These are phyloP conservation scores for Phytophthora fragariae DNA, from an alignment of 352 stramenopile genomes.

Conservation along the genomic window DNA sequence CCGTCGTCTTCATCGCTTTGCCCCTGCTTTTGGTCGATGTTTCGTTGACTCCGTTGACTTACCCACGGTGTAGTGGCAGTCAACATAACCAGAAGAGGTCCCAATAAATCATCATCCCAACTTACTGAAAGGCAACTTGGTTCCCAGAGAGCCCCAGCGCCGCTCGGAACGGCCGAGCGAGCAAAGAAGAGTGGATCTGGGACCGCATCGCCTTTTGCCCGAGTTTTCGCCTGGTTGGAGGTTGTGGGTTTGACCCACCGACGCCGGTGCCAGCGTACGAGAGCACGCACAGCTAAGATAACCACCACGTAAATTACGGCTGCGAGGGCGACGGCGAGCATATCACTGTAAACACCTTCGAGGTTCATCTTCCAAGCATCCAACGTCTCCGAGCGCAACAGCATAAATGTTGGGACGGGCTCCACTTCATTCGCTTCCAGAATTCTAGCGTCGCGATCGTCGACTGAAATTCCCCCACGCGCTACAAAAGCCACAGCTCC, in stretches of 20 bases:
- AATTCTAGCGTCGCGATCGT: conserved; percentile 52
- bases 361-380: conserved; percentile 72
- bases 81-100: conserved; percentile 40
- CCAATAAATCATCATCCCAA: conserved; percentile 59
- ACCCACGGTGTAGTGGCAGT: conserved; percentile 18
- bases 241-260: conserved; percentile 30
- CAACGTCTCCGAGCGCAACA: conserved; percentile 58
- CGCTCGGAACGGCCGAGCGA: conserved; percentile 52
- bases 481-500: conserved; percentile 49
- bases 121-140: conserved; percentile 62
- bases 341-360: conserved; percentile 60
- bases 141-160: conserved; percentile 59
- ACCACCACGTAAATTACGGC: conserved; percentile 45
- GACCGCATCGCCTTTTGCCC: conserved; percentile 18
- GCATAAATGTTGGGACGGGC: conserved; percentile 60
- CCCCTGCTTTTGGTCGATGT: conserved; percentile 19
- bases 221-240: conserved; percentile 25
- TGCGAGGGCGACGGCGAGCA: conserved; percentile 54
- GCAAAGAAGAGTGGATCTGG: conserved; percentile 58
- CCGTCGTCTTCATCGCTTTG: conserved; percentile 5
- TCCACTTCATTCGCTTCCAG: conserved; percentile 66
- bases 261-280: conserved; percentile 29
- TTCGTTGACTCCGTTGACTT: conserved; percentile 23
- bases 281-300: conserved; percentile 34
- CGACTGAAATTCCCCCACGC: conserved; percentile 41